Evolutionary conservation across 306 rosid species (phyloP).

Genomic region (Adenanthera pavonina): DNA sequence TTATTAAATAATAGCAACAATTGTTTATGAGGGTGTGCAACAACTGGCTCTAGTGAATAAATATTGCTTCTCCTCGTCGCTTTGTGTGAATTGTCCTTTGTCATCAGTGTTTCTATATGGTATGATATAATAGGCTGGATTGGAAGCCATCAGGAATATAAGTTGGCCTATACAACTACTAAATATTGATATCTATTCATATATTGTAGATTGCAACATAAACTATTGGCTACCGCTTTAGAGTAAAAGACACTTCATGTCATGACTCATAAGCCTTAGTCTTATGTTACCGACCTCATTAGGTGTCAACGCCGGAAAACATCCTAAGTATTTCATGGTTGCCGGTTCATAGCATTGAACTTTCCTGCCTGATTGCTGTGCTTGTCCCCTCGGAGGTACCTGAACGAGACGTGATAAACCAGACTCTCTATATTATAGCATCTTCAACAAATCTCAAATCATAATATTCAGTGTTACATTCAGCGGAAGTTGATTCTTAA

Average conservation of each 20-base stretch:
- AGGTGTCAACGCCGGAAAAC: slow-evolving; percentile 66
- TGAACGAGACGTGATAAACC: slow-evolving; percentile 44
- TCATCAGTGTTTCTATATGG: slow-evolving; percentile 18
- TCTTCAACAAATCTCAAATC: slow-evolving; percentile 6
- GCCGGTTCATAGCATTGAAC: slow-evolving; percentile 96
- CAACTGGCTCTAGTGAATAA: slow-evolving; percentile 16
- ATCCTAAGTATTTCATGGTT: slow-evolving; percentile 94
- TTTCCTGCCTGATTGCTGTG: slow-evolving; percentile 71
- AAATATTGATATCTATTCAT: too few species aligned
- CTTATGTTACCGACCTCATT: slow-evolving; percentile 66
- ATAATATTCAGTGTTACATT: slow-evolving; percentile 19
- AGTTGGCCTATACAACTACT: background rate
- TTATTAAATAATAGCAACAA: slow-evolving; percentile 27
- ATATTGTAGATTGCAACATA: background rate
- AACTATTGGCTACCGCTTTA: background rate
- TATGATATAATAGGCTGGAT: background rate
- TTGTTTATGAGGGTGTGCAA: slow-evolving; percentile 35
- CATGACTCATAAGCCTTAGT: slow-evolving; percentile 6
- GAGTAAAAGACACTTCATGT: slow-evolving; percentile 15
- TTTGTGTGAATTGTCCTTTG: background rate
- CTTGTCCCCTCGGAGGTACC: slow-evolving; percentile 88
- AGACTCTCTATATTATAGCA: slow-evolving; percentile 17
- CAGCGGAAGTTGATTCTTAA: background rate
- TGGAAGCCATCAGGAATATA: background rate
- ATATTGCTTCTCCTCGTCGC: slow-evolving; percentile 9